phyloP scores from a whole-genome alignment of 129 eudicot species.

The Chrysanthemum lavandulifolium region DNA sequence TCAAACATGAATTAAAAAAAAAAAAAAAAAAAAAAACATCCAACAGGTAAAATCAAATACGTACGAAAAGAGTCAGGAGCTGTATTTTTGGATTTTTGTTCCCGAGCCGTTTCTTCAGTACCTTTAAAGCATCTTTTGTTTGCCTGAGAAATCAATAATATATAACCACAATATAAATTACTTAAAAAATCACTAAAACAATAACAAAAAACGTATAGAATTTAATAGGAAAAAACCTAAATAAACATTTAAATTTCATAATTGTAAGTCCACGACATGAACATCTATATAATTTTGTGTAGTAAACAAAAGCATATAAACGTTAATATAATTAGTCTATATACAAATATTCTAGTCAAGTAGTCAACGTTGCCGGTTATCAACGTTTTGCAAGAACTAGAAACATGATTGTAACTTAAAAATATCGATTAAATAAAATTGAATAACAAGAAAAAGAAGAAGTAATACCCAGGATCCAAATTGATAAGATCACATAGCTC shows the following conservation, averaged over 20 bases:
- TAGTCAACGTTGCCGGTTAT: too few relatives aligned
- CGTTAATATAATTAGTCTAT: not conserved
- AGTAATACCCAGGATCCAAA: conserved; percentile 74
- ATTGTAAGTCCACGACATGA: not conserved
- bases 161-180: not conserved
- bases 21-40: conserved; percentile 7
- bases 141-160: conserved; percentile 57
- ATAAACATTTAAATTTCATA: not conserved
- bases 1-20: not conserved
- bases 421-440: not conserved
- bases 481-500: conserved; percentile 88
- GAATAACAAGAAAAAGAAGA: not conserved
- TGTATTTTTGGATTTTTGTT: conserved; percentile 84
- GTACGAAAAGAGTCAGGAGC: conserved; percentile 76
- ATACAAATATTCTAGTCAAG: not conserved
- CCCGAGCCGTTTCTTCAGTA: conserved; percentile 76
- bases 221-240: not conserved
- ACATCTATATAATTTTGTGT: not conserved
- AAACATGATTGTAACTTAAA: not conserved
- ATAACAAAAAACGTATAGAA: not conserved
- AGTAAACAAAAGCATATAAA: not conserved
- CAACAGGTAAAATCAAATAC: conserved; percentile 26
- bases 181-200: not conserved
- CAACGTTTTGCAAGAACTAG: too few relatives aligned
- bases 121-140: conserved; percentile 80